These are phyloP conservation scores for Scutellaria barbata DNA, from an alignment of 257 asterid species.

Conservation along the genomic window DNA sequence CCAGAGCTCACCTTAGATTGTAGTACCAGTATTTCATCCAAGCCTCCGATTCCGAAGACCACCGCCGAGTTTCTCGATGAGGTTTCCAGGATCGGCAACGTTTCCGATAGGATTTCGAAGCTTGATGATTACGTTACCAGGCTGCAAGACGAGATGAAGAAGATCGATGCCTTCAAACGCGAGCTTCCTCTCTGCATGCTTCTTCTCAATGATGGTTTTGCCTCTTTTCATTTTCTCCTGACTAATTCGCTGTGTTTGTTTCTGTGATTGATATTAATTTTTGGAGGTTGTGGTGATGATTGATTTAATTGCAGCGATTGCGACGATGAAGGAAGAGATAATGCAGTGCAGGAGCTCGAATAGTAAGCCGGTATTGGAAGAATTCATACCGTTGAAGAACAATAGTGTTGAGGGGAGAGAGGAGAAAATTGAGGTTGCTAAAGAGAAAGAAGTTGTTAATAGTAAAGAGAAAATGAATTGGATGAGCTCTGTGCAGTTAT, in stretches of 20 bases:
- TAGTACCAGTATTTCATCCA: constrained; percentile 37
- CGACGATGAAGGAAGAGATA: constrained; percentile 41
- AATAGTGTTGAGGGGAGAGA: constrained; percentile 26
- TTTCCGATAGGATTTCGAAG: constrained; percentile 52
- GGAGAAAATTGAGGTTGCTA: constrained; percentile 32
- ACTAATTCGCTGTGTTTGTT: not conserved
- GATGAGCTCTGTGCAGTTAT: constrained; percentile 93
- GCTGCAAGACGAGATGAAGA: constrained; percentile 83
- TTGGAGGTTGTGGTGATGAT: too few relatives aligned
- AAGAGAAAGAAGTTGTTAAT: constrained; percentile 25
- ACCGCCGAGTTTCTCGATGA: constrained; percentile 49
- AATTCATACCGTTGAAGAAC: constrained; percentile 58
- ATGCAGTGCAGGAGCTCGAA: constrained; percentile 39
- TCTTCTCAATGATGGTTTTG: constrained; percentile 70
- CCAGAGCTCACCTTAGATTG: constrained; percentile 65
- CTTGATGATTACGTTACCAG: constrained; percentile 55
- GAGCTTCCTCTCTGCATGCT: constrained; percentile 80
- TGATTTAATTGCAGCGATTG: constrained; percentile 44
- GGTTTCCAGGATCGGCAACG: constrained; percentile 46
- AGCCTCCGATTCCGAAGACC: constrained; percentile 41
- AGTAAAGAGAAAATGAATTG: constrained; percentile 53
- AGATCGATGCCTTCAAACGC: constrained; percentile 81
- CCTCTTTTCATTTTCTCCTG: not conserved
- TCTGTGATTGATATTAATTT: not conserved
- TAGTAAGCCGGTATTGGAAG: constrained; percentile 46